Percentiles rank a stretch among this genome's conserved stretches.
Evolutionary conservation across 495 filamentous ascomycete species (phyloP).

Genomic region (Xylaria acuta): DNA sequence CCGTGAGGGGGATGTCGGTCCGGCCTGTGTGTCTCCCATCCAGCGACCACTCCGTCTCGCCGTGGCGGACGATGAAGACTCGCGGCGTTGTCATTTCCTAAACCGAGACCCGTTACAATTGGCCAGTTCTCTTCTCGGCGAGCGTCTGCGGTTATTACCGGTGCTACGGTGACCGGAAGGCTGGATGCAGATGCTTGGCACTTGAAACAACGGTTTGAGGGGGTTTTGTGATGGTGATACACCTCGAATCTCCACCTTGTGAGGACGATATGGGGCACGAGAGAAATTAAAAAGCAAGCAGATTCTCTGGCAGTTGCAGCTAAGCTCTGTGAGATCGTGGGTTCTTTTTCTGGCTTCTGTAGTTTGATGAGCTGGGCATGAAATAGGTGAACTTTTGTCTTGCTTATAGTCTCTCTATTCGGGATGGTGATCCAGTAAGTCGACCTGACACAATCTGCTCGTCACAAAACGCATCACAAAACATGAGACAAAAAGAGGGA

Average conservation of each 20-base stretch:
- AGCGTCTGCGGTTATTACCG: not conserved
- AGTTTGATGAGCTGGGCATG: not conserved
- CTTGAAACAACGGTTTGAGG: constrained; percentile 4
- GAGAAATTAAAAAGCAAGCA: not conserved
- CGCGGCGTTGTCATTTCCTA: constrained; percentile 66
- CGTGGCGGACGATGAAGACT: constrained; percentile 91
- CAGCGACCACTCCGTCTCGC: constrained; percentile 96
- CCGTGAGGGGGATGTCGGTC: constrained; percentile 85
- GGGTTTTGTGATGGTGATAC: constrained; percentile 10
- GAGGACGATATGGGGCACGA: not conserved
- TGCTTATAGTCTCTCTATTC: not conserved
- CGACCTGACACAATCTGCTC: not conserved
- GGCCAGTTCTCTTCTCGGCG: not conserved
- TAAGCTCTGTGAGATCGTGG: not conserved
- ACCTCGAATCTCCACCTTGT: constrained; percentile 14
- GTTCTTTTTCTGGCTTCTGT: not conserved
- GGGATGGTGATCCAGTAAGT: not conserved
- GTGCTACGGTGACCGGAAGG: not conserved
- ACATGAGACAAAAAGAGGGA: not conserved
- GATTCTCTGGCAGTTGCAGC: not conserved
- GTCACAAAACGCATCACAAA: not conserved
- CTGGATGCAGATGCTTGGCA: constrained; percentile 7
- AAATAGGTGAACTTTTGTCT: not conserved
- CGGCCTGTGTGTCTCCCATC: constrained; percentile 89
- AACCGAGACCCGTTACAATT: not conserved